Base-by-base conservation (phyloP, 495 filamentous ascomycete species). In the Neurospora sp. region DNA sequence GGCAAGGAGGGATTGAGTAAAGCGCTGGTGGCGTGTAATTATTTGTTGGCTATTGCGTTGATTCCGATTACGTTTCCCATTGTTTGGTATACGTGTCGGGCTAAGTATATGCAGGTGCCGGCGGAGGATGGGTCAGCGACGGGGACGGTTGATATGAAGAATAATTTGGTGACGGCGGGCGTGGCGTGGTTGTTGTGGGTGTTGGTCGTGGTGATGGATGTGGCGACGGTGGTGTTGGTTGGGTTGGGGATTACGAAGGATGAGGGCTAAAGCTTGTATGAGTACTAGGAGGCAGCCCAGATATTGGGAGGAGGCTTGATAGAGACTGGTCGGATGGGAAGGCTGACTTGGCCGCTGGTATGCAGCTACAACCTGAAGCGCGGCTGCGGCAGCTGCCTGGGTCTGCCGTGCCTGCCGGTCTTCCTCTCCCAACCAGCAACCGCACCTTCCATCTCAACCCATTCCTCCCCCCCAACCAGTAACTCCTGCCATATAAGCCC, bases 11-110 rank as follows among this genome's bases (percentile, higher is more conserved):
- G 84, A 1, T 73, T 87, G 11, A 75, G 76, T 3, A 72, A 74
- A 3, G 84, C 85, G 48, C 75, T 87, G 18, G 78, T 84, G 27
- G 85, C 78, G 2, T 80, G 74, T 46, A 85, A 87, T 73, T 82
- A 86, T 39, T 78, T 82, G 20, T 75, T 87, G 31, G 81, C 81
- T 71, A 79, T 86, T 11, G 81, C 83, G 16, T 76, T 87, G 48
- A 82, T 84, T 18, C 82, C 86, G 71, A 76, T 85, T 31, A 83
- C 79, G 11, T 84, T 84, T 42, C 85, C 85, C 39, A 74, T 87
- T 74, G 78, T 87, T 23, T 86, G 77, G 69, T 86, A 84, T 71
- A 86, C 85, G 6, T 80, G 81, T 70, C 75, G 78, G 1, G 66
- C 76, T 7, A 79, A 80, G 74, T 85, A 83, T 71, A 87, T 87